Evolutionary conservation across 2,329 filamentous ascomycete species (phyloP), one percentile per base, ranked within the genome.

Genomic region (Rutstroemia sydowiana): DNA sequence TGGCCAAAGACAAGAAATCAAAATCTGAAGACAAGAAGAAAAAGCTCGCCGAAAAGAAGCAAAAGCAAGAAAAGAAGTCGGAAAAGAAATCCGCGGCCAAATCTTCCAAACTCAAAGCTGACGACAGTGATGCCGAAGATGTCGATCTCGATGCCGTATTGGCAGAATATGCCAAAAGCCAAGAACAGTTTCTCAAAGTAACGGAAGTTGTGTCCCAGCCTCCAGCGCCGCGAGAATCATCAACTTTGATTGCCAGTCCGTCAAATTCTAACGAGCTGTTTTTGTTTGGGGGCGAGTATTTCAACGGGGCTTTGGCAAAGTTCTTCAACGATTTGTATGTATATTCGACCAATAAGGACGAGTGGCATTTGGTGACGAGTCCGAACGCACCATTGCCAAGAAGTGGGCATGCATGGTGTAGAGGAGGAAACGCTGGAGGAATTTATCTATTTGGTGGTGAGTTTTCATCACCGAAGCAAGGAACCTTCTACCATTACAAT

Each of bases 401-500:
- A 55, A 92, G 86, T 55, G 93, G 93, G 2, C 93, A 97, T 76
- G 92, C 93, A 14, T 96, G 91, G 89, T 95, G 88, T 63, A 81
- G 90, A 53, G 90, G 88, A 52, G 88, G 87, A 44, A 95, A 96
- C 69, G 75, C 75, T 55, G 80, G 85, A 14, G 87, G 85, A 31
- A 80, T 97, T 48, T 98, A 95, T 68, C 73, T 98, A 14, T 97
- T 97, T 65, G 93, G 93, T 58, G 93, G 92, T 55, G 93, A 98
- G 70, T 98, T 98, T 69, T 95, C 88, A 53, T 92, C 86, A 26
- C 93, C 93, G 2, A 97, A 96, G 67, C 93, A 97, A 70, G 93
- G 93, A 3, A 97, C 92, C 0, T 98, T 98, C 65, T 96, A 98
- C 69, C 93, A 98, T 70, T 98, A 98, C 73, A 95, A 95, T 64